Evolutionary conservation across 2,329 filamentous ascomycete species (phyloP), one percentile per base, ranked within the genome.

Genomic region (Huntiella omanensis): DNA sequence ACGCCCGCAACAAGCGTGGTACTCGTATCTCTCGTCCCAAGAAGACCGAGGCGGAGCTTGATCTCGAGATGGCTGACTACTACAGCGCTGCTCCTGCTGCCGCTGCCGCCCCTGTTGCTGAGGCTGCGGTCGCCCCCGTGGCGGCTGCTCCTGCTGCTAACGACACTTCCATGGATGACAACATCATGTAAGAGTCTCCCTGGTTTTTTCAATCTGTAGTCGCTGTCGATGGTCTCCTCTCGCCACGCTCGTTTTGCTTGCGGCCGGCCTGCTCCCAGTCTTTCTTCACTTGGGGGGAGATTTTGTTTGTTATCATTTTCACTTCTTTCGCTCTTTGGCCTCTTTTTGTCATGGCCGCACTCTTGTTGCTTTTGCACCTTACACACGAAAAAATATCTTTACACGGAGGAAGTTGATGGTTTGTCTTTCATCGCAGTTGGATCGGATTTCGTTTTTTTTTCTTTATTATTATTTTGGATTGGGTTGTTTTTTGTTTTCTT

Each of bases 41-140:
- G 67, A 96, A 96, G 82, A 93, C 86, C 0, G 77, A 81, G 1
- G 88, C 94, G 60, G 87, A 98, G 66, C 77, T 98, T 19, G 91
- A 98, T 61, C 86, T 84, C 4, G 91, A 98, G 62, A 98, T 98
- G 91, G 79, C 77, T 15, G 91, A 96, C 62, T 98, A 98, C 67
- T 96, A 92, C 60, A 76, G 70, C 45, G 56, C 62, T 22, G 62
- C 62, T 36, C 60, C 63, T 50, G 55, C 56, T 33, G 59, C 64
- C 53, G 50, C 35, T n/a, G 64, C 65, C 51, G 64, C 65, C 36
- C 60, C 64, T 44, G 68, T 65, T 28, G 66, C 66, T 51, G 66
- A 69, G 49, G 55, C 64, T 46, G 59, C 65, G 39, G 60, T 63
- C 46, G 64, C 67, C 35, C 64, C 64, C 50, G 66, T 64, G 50